Conservation (phyloP, 1,284 basidiomycete species). For the Melampsora americana region DNA sequence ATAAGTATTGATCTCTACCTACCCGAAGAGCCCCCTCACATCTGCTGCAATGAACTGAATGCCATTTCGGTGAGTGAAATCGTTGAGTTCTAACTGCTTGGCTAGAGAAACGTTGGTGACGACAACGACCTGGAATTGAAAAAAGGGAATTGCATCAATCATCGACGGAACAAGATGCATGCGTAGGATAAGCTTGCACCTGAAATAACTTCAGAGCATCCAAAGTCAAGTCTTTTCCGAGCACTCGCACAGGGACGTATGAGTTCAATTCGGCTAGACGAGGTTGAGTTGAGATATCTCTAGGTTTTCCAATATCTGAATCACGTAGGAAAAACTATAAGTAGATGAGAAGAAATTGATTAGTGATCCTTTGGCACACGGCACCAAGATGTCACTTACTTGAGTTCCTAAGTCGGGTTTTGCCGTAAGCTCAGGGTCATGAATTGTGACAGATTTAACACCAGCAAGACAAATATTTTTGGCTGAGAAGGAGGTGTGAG, state of each 20-base stretch:
- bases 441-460: slow-evolving; percentile 95
- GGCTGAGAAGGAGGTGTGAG: slow-evolving; percentile 60
- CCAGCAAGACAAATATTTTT: slow-evolving; percentile 95
- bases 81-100: slow-evolving; percentile 91
- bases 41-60: slow-evolving; percentile 90
- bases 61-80: slow-evolving; percentile 81
- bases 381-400: slow-evolving; percentile 57
- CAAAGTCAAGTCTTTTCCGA: slow-evolving; percentile 10
- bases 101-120: slow-evolving; percentile 72
- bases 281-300: slow-evolving; percentile 81
- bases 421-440: slow-evolving; percentile 82
- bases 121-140: slow-evolving; percentile 69
- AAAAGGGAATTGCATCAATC: not conserved
- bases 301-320: slow-evolving; percentile 79
- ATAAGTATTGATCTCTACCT: not conserved
- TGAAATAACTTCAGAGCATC: slow-evolving; percentile 37
- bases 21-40: slow-evolving; percentile 93
- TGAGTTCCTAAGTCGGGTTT: slow-evolving; percentile 89
- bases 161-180: not conserved
- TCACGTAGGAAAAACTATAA: slow-evolving; percentile 86
- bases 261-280: slow-evolving; percentile 91
- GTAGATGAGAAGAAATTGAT: slow-evolving; percentile 7
- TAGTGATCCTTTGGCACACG: not conserved
- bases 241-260: slow-evolving; percentile 75
- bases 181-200: slow-evolving; percentile 11